Base-by-base conservation (phyloP, 345 rosid genomes). In the Triadica sebifera region DNA sequence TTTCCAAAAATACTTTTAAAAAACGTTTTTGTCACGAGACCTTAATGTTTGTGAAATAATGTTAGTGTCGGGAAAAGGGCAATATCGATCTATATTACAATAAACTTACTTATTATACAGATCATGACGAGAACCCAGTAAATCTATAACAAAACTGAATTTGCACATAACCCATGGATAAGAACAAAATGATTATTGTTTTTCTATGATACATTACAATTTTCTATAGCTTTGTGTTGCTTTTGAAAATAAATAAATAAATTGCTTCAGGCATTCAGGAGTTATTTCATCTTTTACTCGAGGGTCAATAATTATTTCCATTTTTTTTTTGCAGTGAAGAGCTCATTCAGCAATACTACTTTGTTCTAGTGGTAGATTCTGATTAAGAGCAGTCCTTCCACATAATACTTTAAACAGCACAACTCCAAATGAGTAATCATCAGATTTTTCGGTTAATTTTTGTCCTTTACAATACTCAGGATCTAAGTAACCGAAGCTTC, bases 261-360 rank as follows among this genome's bases (percentile, higher is more conserved):
- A 94, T 70, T 88, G 86, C 82, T 81, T 80, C 61, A 89, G 71
- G 84, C 95, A 89, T 15, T 90, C 89, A 0, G 79, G 82, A 12
- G 76, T 84, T 2, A 90, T 80, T 75, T 83, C 70, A 25, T 86
- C 92, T 57, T 84, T 81, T 3, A 92, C 81, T 55, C 72, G 75
- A 19, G 94, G 93, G 78, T 95, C 96, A 41, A 89, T 72, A 19
- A 90, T 82, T 67, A 2, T 45, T 62, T 15, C 92, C 92, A 84
- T 82, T n/a, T n/a, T n/a, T n/a, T n/a, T n/a, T n/a, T n/a, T n/a
- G 72, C 97, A 90, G 0, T 80, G 72, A 62, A 76, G 73, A 0
- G 98, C 97, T 97, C 96, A 95, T 68, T 93, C 97, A 7, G 89
- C 96, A 95, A n/a, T 91, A 76, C 97, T 90, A 8, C 90, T 92